phyloP scores from a whole-genome alignment of 768 basidiomycete species.

The Panaeolus cyanescens region DNA sequence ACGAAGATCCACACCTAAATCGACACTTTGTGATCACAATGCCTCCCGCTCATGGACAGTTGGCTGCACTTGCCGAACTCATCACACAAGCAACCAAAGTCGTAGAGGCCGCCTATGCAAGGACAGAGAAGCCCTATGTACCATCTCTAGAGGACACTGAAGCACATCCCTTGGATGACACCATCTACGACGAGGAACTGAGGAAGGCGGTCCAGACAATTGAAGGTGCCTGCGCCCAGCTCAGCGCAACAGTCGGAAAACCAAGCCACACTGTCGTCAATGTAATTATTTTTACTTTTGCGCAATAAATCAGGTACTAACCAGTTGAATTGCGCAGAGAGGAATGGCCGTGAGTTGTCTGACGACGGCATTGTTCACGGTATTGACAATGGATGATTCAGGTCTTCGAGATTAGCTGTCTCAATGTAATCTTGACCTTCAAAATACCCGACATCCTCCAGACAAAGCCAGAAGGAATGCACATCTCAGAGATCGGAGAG shows the following conservation, averaged over 20 bases:
- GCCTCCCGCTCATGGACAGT: background rate
- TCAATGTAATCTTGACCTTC: conserved; percentile 18
- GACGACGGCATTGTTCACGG: background rate
- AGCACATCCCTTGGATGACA: conserved; percentile 19
- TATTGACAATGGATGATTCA: background rate
- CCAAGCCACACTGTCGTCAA: conserved; percentile 26
- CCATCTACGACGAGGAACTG: conserved; percentile 14
- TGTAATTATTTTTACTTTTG: conserved; percentile 8
- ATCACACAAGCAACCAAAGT: conserved; percentile 21
- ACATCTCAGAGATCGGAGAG: conserved; percentile 22
- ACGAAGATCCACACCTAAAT: background rate
- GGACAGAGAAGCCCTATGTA: conserved; percentile 22
- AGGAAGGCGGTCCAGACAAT: conserved; percentile 22
- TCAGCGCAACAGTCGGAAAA: conserved; percentile 20
- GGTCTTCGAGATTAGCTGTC: conserved; percentile 21
- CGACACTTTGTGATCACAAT: background rate
- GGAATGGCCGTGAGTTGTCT: conserved; percentile 8
- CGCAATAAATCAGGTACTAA: background rate
- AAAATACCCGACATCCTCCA: conserved; percentile 30
- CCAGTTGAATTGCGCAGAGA: conserved; percentile 3
- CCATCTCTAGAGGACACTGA: conserved; percentile 23
- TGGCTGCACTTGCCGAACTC: conserved; percentile 13
- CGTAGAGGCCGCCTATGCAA: conserved; percentile 21
- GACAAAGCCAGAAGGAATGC: conserved; percentile 29
- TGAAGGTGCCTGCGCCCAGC: conserved; percentile 31